Evolutionary conservation across 495 filamentous ascomycete species (phyloP), one percentile per base, ranked within the genome.

Genomic region (Schizothecium vesticola): DNA sequence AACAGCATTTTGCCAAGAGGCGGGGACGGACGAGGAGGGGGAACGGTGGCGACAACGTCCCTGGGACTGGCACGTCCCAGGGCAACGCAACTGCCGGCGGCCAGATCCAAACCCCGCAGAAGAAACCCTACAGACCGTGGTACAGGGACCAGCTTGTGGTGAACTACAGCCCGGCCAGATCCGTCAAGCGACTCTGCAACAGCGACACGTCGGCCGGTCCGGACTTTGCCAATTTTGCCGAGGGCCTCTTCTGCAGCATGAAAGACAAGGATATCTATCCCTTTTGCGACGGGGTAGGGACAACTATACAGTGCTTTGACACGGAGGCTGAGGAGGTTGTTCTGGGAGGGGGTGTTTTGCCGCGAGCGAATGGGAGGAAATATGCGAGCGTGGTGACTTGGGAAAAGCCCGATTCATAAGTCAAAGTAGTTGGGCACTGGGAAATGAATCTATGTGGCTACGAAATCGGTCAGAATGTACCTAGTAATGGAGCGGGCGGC

Each of bases 211-310:
- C 76, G 0, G 43, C 64, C 51, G 78, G 78, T 3, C 76, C 78
- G 3, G 76, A 78, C 69, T 76, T 77, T 65, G 28, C 77, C 12
- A 71, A 74, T 63, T 51, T 28, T 1, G 60, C 36, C 12, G 63
- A 72, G 56, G 64, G 69, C 12, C 67, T 70, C 0, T 78, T 78
- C 69, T 80, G 75, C 55, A 69, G 73, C 25, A 78, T 80, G 76
- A 59, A 69, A 10, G 73, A 77, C 59, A 77, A 76, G 71, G 70
- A 68, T 22, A 43, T 75, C 24, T 65, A 29, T 56, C 56, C 3
- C 19, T 69, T 69, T 22, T 69, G 67, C 29, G 58, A 31, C 25
- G 57, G 24, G 1, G 28, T 57, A 19, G 56, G 19, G 23, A 57
- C 56, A 5, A 57, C 5, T 5, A 57, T 4, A 21, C 7, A 57